Conservation (phyloP, 805 yeast species). For the Lipomyces starkeyi region DNA sequence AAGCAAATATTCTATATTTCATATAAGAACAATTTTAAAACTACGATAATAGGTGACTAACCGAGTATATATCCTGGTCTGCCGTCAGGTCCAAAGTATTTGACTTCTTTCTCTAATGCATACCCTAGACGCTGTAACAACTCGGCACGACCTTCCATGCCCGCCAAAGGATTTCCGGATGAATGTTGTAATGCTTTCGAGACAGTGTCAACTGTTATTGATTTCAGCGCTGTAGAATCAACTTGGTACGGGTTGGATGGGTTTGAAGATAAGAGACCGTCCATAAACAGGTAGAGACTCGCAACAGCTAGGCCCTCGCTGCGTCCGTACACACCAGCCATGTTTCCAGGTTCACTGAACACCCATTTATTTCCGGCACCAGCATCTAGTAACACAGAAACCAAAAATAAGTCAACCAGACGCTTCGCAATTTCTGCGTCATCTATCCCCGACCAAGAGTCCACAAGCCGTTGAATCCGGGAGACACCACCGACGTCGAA, state of each 20-base stretch:
- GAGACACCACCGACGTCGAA: slow-evolving; percentile 57
- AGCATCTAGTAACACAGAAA: slow-evolving; percentile 68
- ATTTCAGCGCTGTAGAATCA: slow-evolving; percentile 51
- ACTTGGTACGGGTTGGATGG: slow-evolving; percentile 50
- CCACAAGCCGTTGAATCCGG: slow-evolving; percentile 55
- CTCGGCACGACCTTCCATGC: slow-evolving; percentile 59
- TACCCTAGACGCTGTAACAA: slow-evolving; percentile 57
- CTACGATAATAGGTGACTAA: neutral
- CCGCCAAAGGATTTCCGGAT: slow-evolving; percentile 57
- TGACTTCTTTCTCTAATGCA: slow-evolving; percentile 50
- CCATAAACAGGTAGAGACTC: slow-evolving; percentile 58
- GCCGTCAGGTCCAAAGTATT: slow-evolving; percentile 55
- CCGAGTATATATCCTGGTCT: slow-evolving; percentile 59
- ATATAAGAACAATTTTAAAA: neutral
- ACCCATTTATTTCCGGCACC: slow-evolving; percentile 70
- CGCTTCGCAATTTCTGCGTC: slow-evolving; percentile 58
- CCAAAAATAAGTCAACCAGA: slow-evolving; percentile 62
- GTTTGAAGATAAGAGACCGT: slow-evolving; percentile 54
- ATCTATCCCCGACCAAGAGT: slow-evolving; percentile 46
- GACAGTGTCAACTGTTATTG: slow-evolving; percentile 49
- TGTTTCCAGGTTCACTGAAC: slow-evolving; percentile 50
- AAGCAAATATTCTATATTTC: slow-evolving; percentile 51
- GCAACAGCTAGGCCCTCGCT: slow-evolving; percentile 73
- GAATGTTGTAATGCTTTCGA: slow-evolving; percentile 54
- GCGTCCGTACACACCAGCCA: slow-evolving; percentile 49